Evolutionary conservation across 2,329 filamentous ascomycete genomes (phyloP).

Genomic region (Sclerotinia subarctica): DNA sequence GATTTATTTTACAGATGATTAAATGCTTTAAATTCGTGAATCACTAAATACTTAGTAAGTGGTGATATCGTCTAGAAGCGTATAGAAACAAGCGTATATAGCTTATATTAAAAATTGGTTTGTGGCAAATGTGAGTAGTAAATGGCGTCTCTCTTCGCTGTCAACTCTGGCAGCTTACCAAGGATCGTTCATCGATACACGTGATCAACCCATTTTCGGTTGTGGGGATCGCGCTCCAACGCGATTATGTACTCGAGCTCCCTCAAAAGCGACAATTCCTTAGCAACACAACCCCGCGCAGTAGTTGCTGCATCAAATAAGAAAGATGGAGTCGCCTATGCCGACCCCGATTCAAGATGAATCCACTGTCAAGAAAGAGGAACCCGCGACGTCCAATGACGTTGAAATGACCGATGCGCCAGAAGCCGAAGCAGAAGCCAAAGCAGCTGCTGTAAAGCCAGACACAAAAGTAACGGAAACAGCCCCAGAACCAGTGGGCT

Average conservation of each 20-base stretch:
- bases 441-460: neutral
- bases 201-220: neutral
- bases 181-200: neutral
- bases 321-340: constrained; percentile 15
- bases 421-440: constrained; percentile 8
- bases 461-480: constrained; percentile 4
- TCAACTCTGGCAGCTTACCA: neutral
- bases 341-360: constrained; percentile 1
- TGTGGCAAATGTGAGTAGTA: neutral
- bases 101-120: neutral
- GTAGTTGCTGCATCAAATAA: constrained; percentile 12
- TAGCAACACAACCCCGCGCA: constrained; percentile 19
- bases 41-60: neutral
- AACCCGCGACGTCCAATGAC: constrained; percentile 10
- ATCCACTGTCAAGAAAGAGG: constrained; percentile 11
- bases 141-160: neutral
- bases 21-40: neutral
- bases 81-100: neutral
- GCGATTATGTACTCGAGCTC: constrained; percentile 19
- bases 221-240: constrained; percentile 18
- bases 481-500: constrained; percentile 9
- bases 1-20: neutral
- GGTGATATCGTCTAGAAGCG: neutral
- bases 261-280: constrained; percentile 2
- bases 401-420: constrained; percentile 15